A percentile compares a stretch with the other conserved stretches of the same genome.
phyloP scores from a whole-genome alignment of 345 rosid genomes.

The Euclidium syriacum region DNA sequence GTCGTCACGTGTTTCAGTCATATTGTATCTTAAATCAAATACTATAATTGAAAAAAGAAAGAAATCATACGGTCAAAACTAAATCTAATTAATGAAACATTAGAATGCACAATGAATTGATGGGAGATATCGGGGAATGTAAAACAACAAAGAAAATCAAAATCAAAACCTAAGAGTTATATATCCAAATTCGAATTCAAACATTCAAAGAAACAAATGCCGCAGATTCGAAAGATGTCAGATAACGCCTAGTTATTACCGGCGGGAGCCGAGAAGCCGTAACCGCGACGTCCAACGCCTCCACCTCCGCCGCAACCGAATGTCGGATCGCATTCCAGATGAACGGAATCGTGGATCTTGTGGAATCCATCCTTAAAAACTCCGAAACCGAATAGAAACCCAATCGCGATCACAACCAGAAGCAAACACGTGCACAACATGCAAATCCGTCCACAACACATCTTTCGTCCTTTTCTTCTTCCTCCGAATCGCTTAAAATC shows the following conservation, averaged over 20 bases:
- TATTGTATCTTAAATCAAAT: neutral
- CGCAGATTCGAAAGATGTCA: neutral
- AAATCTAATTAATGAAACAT: conserved; percentile 11
- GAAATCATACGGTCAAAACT: neutral
- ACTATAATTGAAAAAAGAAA: neutral
- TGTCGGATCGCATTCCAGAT: conserved; percentile 44
- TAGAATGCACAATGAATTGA: neutral
- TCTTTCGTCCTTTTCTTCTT: conserved; percentile 14
- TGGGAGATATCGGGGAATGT: neutral
- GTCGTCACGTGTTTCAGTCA: neutral
- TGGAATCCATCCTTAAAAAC: conserved; percentile 78
- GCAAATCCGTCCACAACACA: conserved; percentile 77
- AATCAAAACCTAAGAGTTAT: neutral
- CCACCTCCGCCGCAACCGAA: conserved; percentile 15
- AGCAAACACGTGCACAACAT: conserved; percentile 71
- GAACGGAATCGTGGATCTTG: conserved; percentile 56
- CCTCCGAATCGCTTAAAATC: too few relatives aligned
- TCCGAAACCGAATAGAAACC: conserved; percentile 75
- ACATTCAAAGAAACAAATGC: neutral
- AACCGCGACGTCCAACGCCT: conserved; percentile 45
- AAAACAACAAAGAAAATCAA: neutral
- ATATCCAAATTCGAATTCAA: neutral
- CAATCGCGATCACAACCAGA: conserved; percentile 59
- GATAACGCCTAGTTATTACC: conserved; percentile 4
- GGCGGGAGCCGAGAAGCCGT: conserved; percentile 40